Evolutionary conservation across 2,329 filamentous ascomycete genomes (phyloP), one percentile per base, ranked within the genome.

Genomic region (Dactylella cylindrospora): DNA sequence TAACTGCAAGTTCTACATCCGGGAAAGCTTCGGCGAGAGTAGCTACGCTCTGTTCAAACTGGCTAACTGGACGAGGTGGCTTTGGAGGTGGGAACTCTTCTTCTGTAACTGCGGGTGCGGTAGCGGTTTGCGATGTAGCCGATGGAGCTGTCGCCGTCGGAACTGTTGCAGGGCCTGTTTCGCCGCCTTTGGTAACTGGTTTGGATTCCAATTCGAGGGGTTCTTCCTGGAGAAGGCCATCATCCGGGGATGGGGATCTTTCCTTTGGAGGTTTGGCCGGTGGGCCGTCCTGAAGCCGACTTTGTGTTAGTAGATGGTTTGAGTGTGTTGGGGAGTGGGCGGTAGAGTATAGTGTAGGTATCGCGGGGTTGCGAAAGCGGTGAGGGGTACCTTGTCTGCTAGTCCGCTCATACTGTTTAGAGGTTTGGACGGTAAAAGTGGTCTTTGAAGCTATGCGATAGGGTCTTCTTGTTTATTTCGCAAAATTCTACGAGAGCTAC

Each of bases 1-100:
- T 81, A 39, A 98, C 86, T 36, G 82, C 73, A 5, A 76, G 72
- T 49, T 98, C 93, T 62, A 96, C 87, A 51, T 77, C 80, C 0
- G 93, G 93, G 70, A 98, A 98, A 0, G 93, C 93, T 73, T 98
- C 93, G 72, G 88, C 91, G 52, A 98, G 78, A 2, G 90, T 96
- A 69, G 82, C 81, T 74, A 91, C 86, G 40, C 89, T 90, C 76
- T 95, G 86, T 73, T 95, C 85, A 62, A 85, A 80, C 65, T 93
- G 85, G 66, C 82, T 88, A 70, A 88, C 70, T 39, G 91, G 91
- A 59, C 90, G 83, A 26, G 90, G 90, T 25, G 90, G 90, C 76
- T 96, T 94, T 32, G 86, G 80, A 9, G 90, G 90, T 19, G 84
- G 74, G 15, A 71, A 72, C 65, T 77, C 77, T 17, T 53, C 57